Conservation (phyloP, 2,329 filamentous ascomycete genomes). For the Teratosphaeria pseudoeucalypti region DNA sequence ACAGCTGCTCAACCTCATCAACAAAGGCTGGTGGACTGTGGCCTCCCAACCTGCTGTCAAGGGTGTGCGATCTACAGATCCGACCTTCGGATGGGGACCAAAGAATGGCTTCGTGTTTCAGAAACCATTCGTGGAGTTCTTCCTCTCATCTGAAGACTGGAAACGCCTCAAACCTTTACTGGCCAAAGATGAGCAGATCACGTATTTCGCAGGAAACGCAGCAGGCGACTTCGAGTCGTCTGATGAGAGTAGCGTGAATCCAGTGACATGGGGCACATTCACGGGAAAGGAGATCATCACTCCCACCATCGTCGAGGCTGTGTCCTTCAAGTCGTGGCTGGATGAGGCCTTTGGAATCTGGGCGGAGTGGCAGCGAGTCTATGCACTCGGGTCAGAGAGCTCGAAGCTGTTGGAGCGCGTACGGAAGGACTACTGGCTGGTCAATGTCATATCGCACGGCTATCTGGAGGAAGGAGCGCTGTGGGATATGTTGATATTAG, state of each 20-base stretch:
- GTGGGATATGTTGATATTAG: slow-evolving; percentile 44
- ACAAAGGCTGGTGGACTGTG: slow-evolving; percentile 87
- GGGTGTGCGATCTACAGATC: slow-evolving; percentile 64
- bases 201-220: slow-evolving; percentile 78
- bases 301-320: slow-evolving; percentile 91
- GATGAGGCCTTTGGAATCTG: slow-evolving; percentile 96
- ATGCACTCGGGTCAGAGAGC: slow-evolving; percentile 61
- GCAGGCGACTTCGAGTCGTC: slow-evolving; percentile 67
- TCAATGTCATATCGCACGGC: slow-evolving; percentile 80
- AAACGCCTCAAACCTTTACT: slow-evolving; percentile 54
- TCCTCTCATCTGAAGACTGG: slow-evolving; percentile 69
- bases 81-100: slow-evolving; percentile 87
- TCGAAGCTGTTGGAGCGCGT: slow-evolving; percentile 59
- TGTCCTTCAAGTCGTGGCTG: slow-evolving; percentile 85
- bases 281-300: slow-evolving; percentile 91
- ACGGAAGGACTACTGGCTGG: slow-evolving; percentile 68
- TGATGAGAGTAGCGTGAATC: slow-evolving; percentile 62
- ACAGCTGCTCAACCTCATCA: slow-evolving; percentile 67
- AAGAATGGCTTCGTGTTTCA: slow-evolving; percentile 91
- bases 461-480: slow-evolving; percentile 61
- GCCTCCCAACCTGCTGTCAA: slow-evolving; percentile 93
- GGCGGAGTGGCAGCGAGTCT: slow-evolving; percentile 85
- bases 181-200: slow-evolving; percentile 56
- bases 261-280: slow-evolving; percentile 95
- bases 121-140: slow-evolving; percentile 96